These are phyloP conservation scores for Brasilioporus rufonigricans DNA, from an alignment of 768 basidiomycete genomes.

Conservation along the genomic window DNA sequence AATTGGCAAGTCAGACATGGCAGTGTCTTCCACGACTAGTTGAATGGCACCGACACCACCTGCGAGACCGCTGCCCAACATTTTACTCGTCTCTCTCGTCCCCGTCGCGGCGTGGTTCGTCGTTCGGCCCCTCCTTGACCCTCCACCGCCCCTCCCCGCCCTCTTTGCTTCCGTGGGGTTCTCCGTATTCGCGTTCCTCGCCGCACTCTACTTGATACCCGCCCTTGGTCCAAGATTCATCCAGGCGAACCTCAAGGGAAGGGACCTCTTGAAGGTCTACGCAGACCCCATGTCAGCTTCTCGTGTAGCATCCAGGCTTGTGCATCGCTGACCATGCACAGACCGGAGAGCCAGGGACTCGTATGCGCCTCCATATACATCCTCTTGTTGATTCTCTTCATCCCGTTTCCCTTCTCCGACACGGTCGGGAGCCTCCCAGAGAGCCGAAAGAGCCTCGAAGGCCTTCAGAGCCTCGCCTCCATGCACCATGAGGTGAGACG, in stretches of 20 bases:
- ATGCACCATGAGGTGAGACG: slow-evolving; percentile 71
- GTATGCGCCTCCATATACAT: slow-evolving; percentile 90
- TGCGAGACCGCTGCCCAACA: slow-evolving; percentile 50
- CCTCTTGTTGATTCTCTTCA: slow-evolving; percentile 83
- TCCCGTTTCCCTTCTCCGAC: slow-evolving; percentile 91
- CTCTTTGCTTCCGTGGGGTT: slow-evolving; percentile 81
- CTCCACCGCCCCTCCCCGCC: slow-evolving; percentile 64
- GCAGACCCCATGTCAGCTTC: slow-evolving; percentile 61
- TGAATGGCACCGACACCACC: slow-evolving; percentile 25
- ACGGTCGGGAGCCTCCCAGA: slow-evolving; percentile 49
- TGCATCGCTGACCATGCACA: slow-evolving; percentile 31
- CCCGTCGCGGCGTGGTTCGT: slow-evolving; percentile 76
- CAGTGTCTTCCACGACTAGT: background rate
- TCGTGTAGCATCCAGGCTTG: background rate
- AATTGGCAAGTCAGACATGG: slow-evolving; percentile 12
- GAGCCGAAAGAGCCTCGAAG: slow-evolving; percentile 47
- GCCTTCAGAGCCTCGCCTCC: slow-evolving; percentile 42
- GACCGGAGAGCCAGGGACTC: slow-evolving; percentile 93
- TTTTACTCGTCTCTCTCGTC: slow-evolving; percentile 56
- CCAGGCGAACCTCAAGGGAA: slow-evolving; percentile 78
- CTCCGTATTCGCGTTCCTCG: slow-evolving; percentile 77
- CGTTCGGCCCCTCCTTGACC: slow-evolving; percentile 66
- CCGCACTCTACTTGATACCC: slow-evolving; percentile 78
- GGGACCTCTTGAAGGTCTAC: slow-evolving; percentile 84
- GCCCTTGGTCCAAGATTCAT: slow-evolving; percentile 78